These are phyloP conservation scores for Penicillium sp. DNA, from an alignment of 2,329 filamentous ascomycete species.

Conservation along the genomic window DNA sequence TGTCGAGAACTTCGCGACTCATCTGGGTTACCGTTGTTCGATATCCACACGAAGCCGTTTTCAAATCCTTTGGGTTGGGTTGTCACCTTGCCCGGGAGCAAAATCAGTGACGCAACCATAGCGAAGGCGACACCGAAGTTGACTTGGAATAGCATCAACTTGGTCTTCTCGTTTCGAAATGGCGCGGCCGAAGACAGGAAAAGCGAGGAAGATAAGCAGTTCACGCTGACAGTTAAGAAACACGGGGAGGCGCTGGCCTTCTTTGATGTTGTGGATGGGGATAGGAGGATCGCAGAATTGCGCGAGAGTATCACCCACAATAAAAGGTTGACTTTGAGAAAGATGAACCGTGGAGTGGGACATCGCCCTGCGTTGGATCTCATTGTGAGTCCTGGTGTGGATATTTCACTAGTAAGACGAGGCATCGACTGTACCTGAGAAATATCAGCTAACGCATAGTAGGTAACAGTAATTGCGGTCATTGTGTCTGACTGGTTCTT, in stretches of 20 bases:
- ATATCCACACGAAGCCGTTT: slow-evolving; percentile 10
- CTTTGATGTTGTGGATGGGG: slow-evolving; percentile 19
- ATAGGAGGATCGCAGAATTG: slow-evolving; percentile 17
- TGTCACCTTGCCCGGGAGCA: slow-evolving; percentile 21
- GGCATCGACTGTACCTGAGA: neutral
- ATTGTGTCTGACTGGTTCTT: neutral
- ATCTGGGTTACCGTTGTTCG: slow-evolving; percentile 16
- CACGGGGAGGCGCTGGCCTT: slow-evolving; percentile 10
- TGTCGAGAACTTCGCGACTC: slow-evolving; percentile 16
- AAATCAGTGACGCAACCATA: slow-evolving; percentile 2
- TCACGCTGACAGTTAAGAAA: slow-evolving; percentile 12
- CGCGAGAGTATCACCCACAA: slow-evolving; percentile 19
- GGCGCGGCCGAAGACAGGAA: slow-evolving; percentile 10
- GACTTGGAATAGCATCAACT: slow-evolving; percentile 2
- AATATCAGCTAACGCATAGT: neutral
- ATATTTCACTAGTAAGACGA: slow-evolving; percentile 18
- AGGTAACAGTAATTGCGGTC: neutral
- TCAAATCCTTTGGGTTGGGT: slow-evolving; percentile 26
- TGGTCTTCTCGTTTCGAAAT: slow-evolving; percentile 16
- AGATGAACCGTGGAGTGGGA: neutral
- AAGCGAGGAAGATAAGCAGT: slow-evolving; percentile 4
- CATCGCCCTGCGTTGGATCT: slow-evolving; percentile 20
- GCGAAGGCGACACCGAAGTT: slow-evolving; percentile 9
- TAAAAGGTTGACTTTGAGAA: slow-evolving; percentile 13
- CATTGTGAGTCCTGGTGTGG: slow-evolving; percentile 17